Conservation (phyloP, 2,329 filamentous ascomycete species). For the Emergomyces orientalis region DNA sequence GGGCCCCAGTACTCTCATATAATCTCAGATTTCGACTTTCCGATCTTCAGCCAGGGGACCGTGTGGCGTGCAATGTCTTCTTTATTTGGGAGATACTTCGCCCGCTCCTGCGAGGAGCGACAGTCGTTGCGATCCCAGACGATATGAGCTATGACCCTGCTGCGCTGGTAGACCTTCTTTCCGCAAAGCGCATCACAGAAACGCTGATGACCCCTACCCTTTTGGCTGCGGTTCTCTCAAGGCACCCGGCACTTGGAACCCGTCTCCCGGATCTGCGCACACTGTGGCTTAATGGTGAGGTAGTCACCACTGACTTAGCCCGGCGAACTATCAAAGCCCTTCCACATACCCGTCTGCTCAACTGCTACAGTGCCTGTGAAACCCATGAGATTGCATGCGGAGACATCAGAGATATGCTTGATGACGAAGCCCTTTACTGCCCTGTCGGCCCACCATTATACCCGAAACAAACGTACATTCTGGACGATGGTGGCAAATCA, state of each 20-base stretch:
- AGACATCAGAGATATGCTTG: conserved; percentile 59
- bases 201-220: conserved; percentile 78
- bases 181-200: conserved; percentile 59
- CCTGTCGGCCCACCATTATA: conserved; percentile 64
- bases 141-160: conserved; percentile 68
- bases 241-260: conserved; percentile 55
- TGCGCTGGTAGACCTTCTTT: conserved; percentile 61
- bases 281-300: conserved; percentile 73
- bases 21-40: conserved; percentile 61
- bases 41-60: conserved; percentile 60
- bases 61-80: conserved; percentile 81
- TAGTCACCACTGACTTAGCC: conserved; percentile 68
- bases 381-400: conserved; percentile 73
- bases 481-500: conserved; percentile 58
- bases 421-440: conserved; percentile 52
- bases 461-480: conserved; percentile 59
- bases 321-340: conserved; percentile 58
- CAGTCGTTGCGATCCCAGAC: conserved; percentile 65
- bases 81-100: conserved; percentile 80
- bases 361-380: conserved; percentile 75
- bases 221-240: conserved; percentile 61
- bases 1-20: conserved; percentile 64
- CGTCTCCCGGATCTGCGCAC: conserved; percentile 58
- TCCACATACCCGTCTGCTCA: conserved; percentile 60
- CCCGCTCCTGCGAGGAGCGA: conserved; percentile 65